Conservation (phyloP, 257 asterid species). For the Solanum appendiculatum region DNA sequence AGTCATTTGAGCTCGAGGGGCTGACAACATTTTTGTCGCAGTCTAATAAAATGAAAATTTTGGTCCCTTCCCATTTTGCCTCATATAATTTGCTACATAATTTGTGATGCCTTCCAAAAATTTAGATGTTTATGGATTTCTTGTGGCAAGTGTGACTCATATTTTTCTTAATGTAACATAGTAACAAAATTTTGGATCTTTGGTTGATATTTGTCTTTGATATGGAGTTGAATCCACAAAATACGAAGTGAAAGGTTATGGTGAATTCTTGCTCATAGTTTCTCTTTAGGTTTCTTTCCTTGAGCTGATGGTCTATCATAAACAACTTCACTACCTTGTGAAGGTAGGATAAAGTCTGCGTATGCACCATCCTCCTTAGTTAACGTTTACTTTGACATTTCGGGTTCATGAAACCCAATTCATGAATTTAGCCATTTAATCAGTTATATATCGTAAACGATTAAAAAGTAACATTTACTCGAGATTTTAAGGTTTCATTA, state of each 20-base stretch:
- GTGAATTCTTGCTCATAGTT: not conserved
- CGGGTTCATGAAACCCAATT: no score
- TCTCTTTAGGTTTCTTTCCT: not conserved
- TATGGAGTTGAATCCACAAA: not conserved
- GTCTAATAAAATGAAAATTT: not conserved
- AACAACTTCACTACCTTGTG: not conserved
- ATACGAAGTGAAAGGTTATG: not conserved
- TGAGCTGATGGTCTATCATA: not conserved
- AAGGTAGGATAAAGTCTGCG: not conserved
- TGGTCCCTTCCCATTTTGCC: not conserved
- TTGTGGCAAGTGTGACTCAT: not conserved
- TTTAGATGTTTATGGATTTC: not conserved
- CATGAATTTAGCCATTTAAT: no score
- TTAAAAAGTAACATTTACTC: no score
- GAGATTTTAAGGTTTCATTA: no score
- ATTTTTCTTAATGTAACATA: not conserved
- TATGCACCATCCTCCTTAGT: not conserved
- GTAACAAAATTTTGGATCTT: constrained; percentile 2
- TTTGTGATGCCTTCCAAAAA: not conserved
- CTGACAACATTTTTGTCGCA: not conserved
- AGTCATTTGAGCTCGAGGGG: not conserved
- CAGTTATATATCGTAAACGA: no score
- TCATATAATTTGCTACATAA: not conserved
- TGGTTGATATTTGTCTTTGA: not conserved
- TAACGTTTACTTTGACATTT: no score